These are phyloP conservation scores for Glycine tomentella DNA, from an alignment of 306 rosid genomes.

Conservation along the genomic window DNA sequence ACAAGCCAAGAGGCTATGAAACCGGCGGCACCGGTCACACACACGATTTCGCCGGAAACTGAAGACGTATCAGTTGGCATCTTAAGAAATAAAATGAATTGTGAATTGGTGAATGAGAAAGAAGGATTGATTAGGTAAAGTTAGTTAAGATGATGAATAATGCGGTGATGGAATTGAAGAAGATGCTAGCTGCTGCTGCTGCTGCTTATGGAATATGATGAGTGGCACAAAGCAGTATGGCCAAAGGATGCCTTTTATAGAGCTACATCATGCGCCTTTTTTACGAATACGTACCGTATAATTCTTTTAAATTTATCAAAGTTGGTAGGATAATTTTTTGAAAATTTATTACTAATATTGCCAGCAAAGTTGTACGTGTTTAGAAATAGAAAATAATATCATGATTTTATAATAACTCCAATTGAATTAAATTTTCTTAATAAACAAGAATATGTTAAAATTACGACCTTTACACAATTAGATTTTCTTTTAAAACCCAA, in stretches of 20 bases:
- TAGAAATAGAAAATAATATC: too few relatives aligned
- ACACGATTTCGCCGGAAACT: constrained; percentile 62
- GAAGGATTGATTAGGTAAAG: too few relatives aligned
- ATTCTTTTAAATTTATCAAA: not conserved
- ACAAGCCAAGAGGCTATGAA: constrained; percentile 96
- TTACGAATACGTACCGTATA: too few relatives aligned
- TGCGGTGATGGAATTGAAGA: not conserved
- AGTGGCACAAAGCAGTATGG: not conserved
- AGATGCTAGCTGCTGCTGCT: too few relatives aligned
- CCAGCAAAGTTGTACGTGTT: too few relatives aligned
- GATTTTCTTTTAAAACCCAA: not conserved
- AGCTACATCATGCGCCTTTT: not conserved
- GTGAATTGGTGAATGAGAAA: not conserved
- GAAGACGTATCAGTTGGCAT: constrained; percentile 37
- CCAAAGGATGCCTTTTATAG: not conserved
- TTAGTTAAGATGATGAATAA: not conserved
- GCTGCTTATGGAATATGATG: not conserved
- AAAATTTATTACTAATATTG: too few relatives aligned
- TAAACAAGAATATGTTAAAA: too few relatives aligned
- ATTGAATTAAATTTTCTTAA: too few relatives aligned
- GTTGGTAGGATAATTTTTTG: too few relatives aligned
- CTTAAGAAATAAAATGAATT: not conserved
- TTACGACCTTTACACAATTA: not conserved
- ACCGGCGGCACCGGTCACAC: constrained; percentile 97
- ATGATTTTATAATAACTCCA: too few relatives aligned